phyloP scores from a whole-genome alignment of 2,329 filamentous ascomycete species.

The Myriosclerotinia curreyana region DNA sequence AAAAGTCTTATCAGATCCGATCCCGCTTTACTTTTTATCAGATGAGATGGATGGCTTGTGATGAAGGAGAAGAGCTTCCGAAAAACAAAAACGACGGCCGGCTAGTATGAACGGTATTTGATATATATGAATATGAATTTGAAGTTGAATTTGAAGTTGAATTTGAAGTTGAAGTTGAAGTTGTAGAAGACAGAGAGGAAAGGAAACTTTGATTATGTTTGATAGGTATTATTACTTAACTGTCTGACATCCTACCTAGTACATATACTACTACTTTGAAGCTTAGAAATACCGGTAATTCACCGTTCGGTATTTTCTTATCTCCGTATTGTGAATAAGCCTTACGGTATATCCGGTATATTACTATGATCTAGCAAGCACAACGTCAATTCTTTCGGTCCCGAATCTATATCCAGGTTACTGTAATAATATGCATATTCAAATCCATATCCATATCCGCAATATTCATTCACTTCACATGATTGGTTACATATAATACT shows the following conservation, averaged over 20 bases:
- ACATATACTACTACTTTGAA: not conserved
- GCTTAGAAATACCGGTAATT: not conserved
- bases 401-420: too few relatives aligned
- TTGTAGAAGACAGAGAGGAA: not conserved
- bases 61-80: not conserved
- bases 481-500: not conserved
- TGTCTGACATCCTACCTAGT: not conserved
- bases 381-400: not conserved
- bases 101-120: not conserved
- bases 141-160: too few relatives aligned
- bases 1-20: constrained; percentile 11
- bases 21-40: constrained; percentile 5
- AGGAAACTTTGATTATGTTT: not conserved
- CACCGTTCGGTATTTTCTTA: constrained; percentile 1
- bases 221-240: not conserved
- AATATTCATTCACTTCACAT: not conserved
- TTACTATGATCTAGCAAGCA: too few relatives aligned
- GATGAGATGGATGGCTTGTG: constrained; percentile 5
- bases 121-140: too few relatives aligned
- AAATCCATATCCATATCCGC: not conserved
- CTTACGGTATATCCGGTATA: too few relatives aligned
- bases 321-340: not conserved
- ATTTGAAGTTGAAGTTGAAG: too few relatives aligned
- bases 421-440: not conserved
- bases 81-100: not conserved